Conservation (phyloP, 306 rosid species). For the Vicia faba region DNA sequence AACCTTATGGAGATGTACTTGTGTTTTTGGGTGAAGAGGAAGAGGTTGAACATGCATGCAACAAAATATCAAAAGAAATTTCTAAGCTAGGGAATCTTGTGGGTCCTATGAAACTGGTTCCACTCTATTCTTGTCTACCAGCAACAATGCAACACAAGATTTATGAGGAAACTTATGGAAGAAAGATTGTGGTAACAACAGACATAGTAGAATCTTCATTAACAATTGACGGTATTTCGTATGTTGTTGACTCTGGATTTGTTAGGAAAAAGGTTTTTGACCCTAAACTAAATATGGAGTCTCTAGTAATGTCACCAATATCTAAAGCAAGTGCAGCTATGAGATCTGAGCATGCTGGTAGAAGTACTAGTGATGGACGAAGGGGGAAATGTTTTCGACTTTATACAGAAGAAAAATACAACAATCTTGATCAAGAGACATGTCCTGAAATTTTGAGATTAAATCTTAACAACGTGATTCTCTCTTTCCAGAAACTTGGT, state of each 20-base stretch:
- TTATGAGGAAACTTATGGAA: slow-evolving; percentile 71
- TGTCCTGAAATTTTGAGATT: slow-evolving; percentile 91
- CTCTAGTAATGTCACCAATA: slow-evolving; percentile 78
- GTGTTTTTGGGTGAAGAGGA: slow-evolving; percentile 88
- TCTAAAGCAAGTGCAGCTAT: slow-evolving; percentile 96
- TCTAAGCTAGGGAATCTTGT: slow-evolving; percentile 81
- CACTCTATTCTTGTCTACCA: slow-evolving; percentile 89
- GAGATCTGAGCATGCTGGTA: slow-evolving; percentile 96
- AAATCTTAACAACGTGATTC: slow-evolving; percentile 88
- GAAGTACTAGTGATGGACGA: slow-evolving; percentile 50
- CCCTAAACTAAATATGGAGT: slow-evolving; percentile 79
- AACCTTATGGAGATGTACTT: slow-evolving; percentile 83
- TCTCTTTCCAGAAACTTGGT: slow-evolving; percentile 81
- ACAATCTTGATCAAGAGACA: slow-evolving; percentile 88
- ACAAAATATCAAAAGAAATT: slow-evolving; percentile 69
- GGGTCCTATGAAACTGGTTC: slow-evolving; percentile 89
- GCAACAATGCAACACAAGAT: slow-evolving; percentile 93
- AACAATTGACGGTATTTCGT: slow-evolving; percentile 89
- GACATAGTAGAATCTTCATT: slow-evolving; percentile 93
- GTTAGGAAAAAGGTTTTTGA: slow-evolving; percentile 84
- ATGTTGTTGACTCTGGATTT: slow-evolving; percentile 96
- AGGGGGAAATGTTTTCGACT: slow-evolving; percentile 93
- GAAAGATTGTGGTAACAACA: slow-evolving; percentile 91
- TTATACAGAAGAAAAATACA: slow-evolving; percentile 83
- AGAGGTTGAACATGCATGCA: slow-evolving; percentile 93